Percentiles rank a stretch among this genome's conserved stretches.
phyloP scores from a whole-genome alignment of 495 filamentous ascomycete genomes.

The Aspergillus nanangensis region DNA sequence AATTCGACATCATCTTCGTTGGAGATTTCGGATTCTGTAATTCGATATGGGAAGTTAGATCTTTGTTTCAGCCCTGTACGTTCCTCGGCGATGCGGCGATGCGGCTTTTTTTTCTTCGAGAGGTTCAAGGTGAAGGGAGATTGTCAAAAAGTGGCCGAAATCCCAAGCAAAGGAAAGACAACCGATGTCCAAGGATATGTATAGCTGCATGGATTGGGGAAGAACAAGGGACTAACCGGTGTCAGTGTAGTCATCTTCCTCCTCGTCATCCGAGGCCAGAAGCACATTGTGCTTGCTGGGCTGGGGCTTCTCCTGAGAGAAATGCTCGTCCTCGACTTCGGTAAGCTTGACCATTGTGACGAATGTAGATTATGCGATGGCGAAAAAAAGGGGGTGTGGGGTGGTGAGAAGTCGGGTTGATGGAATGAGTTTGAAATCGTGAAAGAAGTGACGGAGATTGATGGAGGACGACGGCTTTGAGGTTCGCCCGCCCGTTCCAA shows the following conservation, averaged over 20 bases:
- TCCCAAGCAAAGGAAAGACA: too few relatives aligned
- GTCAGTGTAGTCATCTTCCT: constrained; percentile 85
- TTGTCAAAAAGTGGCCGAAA: too few relatives aligned
- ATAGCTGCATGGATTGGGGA: background rate
- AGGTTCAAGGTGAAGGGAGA: too few relatives aligned
- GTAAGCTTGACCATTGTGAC: constrained; percentile 90
- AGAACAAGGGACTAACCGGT: constrained; percentile 57
- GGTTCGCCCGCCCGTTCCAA: constrained; percentile 30
- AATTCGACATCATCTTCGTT: constrained; percentile 39
- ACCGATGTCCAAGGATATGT: background rate
- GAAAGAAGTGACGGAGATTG: constrained; percentile 16
- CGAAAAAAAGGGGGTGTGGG: background rate
- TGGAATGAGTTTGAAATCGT: constrained; percentile 10
- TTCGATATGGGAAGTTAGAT: constrained; percentile 17
- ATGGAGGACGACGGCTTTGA: constrained; percentile 24
- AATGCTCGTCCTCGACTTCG: constrained; percentile 95
- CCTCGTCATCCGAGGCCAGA: constrained; percentile 68
- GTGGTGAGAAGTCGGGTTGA: background rate
- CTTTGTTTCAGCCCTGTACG: background rate
- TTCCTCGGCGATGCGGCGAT: too few relatives aligned
- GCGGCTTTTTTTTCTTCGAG: too few relatives aligned
- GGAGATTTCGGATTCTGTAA: constrained; percentile 52
- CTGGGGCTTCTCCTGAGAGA: constrained; percentile 65
- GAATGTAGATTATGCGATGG: constrained; percentile 3
- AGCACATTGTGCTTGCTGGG: constrained; percentile 48